Evolutionary conservation across 139 green algal genomes (phyloP).

Genomic region (Micractinium sp.): DNA sequence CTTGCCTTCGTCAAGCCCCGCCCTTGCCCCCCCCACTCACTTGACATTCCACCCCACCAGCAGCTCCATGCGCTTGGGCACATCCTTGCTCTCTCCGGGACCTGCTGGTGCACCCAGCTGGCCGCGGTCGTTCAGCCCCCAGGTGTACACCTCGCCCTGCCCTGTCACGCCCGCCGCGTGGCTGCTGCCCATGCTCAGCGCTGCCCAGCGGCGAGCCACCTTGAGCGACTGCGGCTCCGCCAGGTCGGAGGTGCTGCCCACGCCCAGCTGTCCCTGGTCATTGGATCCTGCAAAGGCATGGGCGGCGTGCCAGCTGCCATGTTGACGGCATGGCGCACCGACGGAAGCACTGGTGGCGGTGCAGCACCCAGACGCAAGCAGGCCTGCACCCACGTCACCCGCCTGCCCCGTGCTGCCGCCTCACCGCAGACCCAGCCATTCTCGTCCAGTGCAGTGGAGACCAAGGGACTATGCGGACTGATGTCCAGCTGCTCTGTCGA

Average conservation of each 20-base stretch:
- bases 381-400: not conserved
- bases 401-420: constrained; percentile 3
- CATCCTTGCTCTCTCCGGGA: constrained; percentile 48
- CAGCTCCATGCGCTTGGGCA: constrained; percentile 65
- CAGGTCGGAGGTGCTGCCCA: constrained; percentile 49
- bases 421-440: constrained; percentile 87
- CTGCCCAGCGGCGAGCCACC: constrained; percentile 69
- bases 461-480: constrained; percentile 71
- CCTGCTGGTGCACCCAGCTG: constrained; percentile 59
- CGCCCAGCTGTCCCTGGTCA: constrained; percentile 53
- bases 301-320: not conserved
- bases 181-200: constrained; percentile 70
- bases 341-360: not conserved
- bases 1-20: not conserved
- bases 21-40: constrained; percentile 27
- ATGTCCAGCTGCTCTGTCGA: constrained; percentile 45
- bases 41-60: constrained; percentile 68
- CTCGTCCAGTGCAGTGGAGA: constrained; percentile 75
- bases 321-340: not conserved
- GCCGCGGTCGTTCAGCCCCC: constrained; percentile 75
- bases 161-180: constrained; percentile 75
- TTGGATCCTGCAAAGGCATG: constrained; percentile 38
- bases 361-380: not conserved
- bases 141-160: constrained; percentile 79
- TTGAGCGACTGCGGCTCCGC: constrained; percentile 64